A percentile compares a stretch with the other conserved stretches of the same genome.
These are phyloP conservation scores for Smallanthus sonchifolius DNA, from an alignment of 129 eudicot species.

Conservation along the genomic window DNA sequence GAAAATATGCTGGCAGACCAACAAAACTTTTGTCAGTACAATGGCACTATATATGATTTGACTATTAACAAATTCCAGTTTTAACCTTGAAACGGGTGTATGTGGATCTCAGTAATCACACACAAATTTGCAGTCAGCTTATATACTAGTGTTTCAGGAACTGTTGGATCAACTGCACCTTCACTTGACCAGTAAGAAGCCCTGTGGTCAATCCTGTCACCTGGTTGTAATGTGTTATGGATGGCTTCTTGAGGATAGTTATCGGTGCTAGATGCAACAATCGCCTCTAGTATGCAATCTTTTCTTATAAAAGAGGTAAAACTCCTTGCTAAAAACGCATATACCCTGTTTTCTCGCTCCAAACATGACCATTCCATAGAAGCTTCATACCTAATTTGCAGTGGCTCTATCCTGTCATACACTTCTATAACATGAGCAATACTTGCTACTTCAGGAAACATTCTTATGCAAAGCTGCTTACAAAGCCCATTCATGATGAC, in stretches of 20 bases:
- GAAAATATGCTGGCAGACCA: constrained; percentile 54
- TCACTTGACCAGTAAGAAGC: constrained; percentile 88
- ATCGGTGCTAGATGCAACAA: constrained; percentile 81
- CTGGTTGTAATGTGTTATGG: constrained; percentile 55
- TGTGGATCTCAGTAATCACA: constrained; percentile 62
- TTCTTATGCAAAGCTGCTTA: constrained; percentile 58
- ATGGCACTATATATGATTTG: background rate
- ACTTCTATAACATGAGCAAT: constrained; percentile 40
- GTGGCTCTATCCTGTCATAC: constrained; percentile 30
- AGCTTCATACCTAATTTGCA: constrained; percentile 10
- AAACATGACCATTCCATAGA: constrained; percentile 31
- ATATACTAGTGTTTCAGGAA: constrained; percentile 64
- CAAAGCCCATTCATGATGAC: constrained; percentile 56
- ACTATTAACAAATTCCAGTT: constrained; percentile 8
- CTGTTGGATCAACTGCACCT: constrained; percentile 50
- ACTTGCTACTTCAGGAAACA: constrained; percentile 49
- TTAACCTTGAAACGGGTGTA: constrained; percentile 79
- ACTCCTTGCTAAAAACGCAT: constrained; percentile 50
- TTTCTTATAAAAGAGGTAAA: constrained; percentile 36
- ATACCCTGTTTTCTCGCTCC: constrained; percentile 47
- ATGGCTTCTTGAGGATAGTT: constrained; percentile 74
- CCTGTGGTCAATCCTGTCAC: constrained; percentile 47
- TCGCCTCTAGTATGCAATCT: constrained; percentile 56
- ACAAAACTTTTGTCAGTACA: constrained; percentile 11
- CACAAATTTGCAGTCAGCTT: constrained; percentile 54